These are phyloP conservation scores for Hylodesmum podocarpum DNA, from an alignment of 306 rosid genomes.

Conservation along the genomic window DNA sequence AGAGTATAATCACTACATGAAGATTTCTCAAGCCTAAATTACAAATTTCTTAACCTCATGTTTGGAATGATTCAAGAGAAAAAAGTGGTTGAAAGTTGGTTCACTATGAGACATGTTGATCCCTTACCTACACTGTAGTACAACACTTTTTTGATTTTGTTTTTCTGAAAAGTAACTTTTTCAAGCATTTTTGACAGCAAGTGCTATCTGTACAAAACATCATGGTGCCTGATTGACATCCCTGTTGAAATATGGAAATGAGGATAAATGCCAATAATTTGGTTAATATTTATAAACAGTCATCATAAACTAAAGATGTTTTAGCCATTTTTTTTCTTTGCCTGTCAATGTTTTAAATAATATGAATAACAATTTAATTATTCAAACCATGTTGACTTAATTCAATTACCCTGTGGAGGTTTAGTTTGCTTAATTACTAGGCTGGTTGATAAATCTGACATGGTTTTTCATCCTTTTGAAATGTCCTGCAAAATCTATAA, in stretches of 20 bases:
- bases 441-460: background rate
- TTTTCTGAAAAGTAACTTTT: background rate
- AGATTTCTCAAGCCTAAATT: too few species aligned
- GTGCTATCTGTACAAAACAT: background rate
- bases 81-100: background rate
- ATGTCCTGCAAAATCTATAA: background rate
- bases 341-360: background rate
- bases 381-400: background rate
- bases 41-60: background rate
- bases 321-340: background rate
- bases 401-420: background rate
- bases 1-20: background rate
- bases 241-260: background rate
- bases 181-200: background rate
- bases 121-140: background rate
- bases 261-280: background rate
- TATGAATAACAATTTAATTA: background rate
- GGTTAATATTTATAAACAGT: background rate
- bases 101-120: background rate
- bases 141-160: background rate
- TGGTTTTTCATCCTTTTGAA: background rate
- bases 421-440: conserved; percentile 1
- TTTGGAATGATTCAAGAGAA: background rate
- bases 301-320: background rate
- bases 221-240: background rate